phyloP scores from a whole-genome alignment of 2,329 filamentous ascomycete species.

The Fusarium pseudoanthophilum region DNA sequence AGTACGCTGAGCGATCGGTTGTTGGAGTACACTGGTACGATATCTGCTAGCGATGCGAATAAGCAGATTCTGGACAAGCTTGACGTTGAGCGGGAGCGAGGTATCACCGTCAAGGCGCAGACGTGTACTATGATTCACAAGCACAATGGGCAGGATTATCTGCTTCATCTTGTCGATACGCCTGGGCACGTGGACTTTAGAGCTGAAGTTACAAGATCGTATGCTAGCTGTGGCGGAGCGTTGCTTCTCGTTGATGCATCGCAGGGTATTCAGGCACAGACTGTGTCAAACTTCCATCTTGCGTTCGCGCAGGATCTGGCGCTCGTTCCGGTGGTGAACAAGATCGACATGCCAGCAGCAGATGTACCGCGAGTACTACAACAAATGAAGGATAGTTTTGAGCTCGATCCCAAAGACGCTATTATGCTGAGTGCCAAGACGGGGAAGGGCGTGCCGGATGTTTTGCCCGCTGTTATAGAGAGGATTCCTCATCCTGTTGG shows the following conservation, averaged over 20 bases:
- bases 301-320: slow-evolving; percentile 91
- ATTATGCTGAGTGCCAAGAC: slow-evolving; percentile 90
- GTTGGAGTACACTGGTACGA: slow-evolving; percentile 93
- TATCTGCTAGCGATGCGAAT: slow-evolving; percentile 80
- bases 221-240: slow-evolving; percentile 94
- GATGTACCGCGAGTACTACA: slow-evolving; percentile 87
- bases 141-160: slow-evolving; percentile 84
- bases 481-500: slow-evolving; percentile 84
- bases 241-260: slow-evolving; percentile 93
- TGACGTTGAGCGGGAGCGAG: slow-evolving; percentile 93
- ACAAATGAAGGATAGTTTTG: slow-evolving; percentile 88
- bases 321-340: slow-evolving; percentile 94
- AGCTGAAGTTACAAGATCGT: slow-evolving; percentile 93
- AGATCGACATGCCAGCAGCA: slow-evolving; percentile 91
- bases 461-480: slow-evolving; percentile 87
- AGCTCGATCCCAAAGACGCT: slow-evolving; percentile 80
- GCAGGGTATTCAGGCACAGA: slow-evolving; percentile 97
- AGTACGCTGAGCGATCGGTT: slow-evolving; percentile 93
- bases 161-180: slow-evolving; percentile 95
- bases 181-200: slow-evolving; percentile 98
- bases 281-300: slow-evolving; percentile 97
- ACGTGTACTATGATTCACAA: slow-evolving; percentile 98
- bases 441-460: slow-evolving; percentile 83
- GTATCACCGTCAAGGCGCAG: slow-evolving; percentile 98
- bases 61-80: slow-evolving; percentile 98